phyloP scores from a whole-genome alignment of 2,329 filamentous ascomycete genomes.

The Daldinia sp. region DNA sequence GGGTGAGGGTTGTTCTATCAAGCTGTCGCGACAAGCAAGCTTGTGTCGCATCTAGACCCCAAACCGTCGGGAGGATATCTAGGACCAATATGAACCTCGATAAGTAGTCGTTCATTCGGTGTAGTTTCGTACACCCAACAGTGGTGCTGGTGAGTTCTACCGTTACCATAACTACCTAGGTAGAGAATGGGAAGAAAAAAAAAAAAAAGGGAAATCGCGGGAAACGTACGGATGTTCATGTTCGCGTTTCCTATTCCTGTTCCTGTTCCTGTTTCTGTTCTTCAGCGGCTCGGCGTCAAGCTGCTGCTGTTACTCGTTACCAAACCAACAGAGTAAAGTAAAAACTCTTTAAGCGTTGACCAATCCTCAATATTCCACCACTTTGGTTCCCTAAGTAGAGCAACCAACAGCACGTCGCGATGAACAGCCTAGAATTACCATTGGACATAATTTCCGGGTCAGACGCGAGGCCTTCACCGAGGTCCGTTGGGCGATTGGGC shows the following conservation, averaged over 20 bases:
- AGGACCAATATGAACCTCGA: constrained; percentile 35
- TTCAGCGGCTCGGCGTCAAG: constrained; percentile 40
- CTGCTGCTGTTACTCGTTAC: constrained; percentile 12
- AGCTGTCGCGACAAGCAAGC: constrained; percentile 42
- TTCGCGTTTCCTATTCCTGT: neutral
- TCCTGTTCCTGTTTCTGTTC: constrained; percentile 22
- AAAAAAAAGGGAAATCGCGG: constrained; percentile 40
- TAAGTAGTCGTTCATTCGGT: constrained; percentile 32
- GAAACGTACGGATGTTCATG: constrained; percentile 11
- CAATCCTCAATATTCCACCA: constrained; percentile 40
- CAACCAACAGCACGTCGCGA: constrained; percentile 51
- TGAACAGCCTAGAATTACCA: constrained; percentile 45
- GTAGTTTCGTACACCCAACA: constrained; percentile 29
- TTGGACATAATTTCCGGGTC: constrained; percentile 56
- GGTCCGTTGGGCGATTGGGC: constrained; percentile 56
- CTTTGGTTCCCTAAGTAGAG: constrained; percentile 30
- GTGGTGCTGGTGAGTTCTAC: constrained; percentile 21
- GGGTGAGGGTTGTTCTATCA: constrained; percentile 41
- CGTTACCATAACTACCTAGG: constrained; percentile 27
- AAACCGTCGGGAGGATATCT: constrained; percentile 42
- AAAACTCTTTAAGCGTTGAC: constrained; percentile 2
- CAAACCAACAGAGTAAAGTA: constrained; percentile 34
- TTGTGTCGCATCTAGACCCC: constrained; percentile 43
- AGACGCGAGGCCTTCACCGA: constrained; percentile 47
- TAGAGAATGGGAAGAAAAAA: neutral